Evolutionary conservation across 176 grass and related monocot genomes (phyloP).

Genomic region (Raddia guianensis): DNA sequence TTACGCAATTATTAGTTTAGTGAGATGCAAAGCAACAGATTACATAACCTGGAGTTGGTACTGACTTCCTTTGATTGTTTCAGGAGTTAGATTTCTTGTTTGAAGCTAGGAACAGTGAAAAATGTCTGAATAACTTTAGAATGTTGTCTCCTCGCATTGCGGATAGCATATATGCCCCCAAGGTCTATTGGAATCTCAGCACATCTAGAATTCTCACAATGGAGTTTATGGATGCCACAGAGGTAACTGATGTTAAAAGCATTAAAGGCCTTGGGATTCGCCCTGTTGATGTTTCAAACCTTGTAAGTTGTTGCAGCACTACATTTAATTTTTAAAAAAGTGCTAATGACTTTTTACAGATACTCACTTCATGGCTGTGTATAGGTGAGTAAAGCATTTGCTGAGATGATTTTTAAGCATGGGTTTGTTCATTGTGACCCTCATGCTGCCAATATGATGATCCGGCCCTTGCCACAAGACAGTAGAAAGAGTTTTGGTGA

Average conservation of each 20-base stretch:
- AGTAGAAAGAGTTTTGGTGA: conserved; percentile 63
- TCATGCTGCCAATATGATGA: conserved; percentile 99
- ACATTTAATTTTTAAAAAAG: background rate
- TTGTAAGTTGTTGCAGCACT: conserved; percentile 63
- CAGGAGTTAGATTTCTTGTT: conserved; percentile 91
- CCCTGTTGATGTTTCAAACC: conserved; percentile 84
- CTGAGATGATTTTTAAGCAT: conserved; percentile 99
- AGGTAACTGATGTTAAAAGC: conserved; percentile 86
- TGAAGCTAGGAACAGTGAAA: conserved; percentile 87
- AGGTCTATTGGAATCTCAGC: conserved; percentile 86
- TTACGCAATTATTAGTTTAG: conserved; percentile 17
- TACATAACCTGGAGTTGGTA: conserved; percentile 4
- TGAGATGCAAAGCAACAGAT: background rate
- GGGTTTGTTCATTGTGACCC: conserved; percentile 99
- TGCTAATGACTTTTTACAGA: background rate
- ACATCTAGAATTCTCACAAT: conserved; percentile 86
- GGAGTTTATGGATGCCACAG: conserved; percentile 94
- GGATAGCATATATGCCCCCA: conserved; percentile 77
- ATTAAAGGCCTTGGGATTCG: conserved; percentile 70
- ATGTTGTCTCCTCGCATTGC: conserved; percentile 79
- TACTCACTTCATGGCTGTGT: conserved; percentile 40
- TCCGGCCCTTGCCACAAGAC: conserved; percentile 66
- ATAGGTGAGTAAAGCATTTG: conserved; percentile 85
- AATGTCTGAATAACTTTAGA: conserved; percentile 84
- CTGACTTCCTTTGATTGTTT: conserved; percentile 39